Base-by-base conservation (phyloP, 176 grass and related monocot species). In the Chloris gayana region DNA sequence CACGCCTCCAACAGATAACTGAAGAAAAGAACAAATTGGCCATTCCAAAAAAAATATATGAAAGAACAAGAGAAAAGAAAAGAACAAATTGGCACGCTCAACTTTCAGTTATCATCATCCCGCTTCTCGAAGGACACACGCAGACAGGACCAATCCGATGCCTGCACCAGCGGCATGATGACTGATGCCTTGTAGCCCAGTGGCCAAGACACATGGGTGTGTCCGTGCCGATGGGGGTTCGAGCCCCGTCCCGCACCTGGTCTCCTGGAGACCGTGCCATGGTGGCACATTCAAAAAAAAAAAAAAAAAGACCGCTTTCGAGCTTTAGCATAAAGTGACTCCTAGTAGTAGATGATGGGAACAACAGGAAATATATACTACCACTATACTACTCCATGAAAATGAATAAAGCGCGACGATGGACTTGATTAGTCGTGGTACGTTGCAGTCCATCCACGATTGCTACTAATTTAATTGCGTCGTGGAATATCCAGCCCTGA, bases 1-100 rank as follows among this genome's bases (percentile, higher is more conserved):
- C 41, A 44, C 41, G 41, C 12, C 41, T 12, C 7, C 35, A 37
- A 37, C 35, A 37, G 35, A 37, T 37, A 37, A 13, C 41, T 13
- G 41, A 44, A 44, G 41, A 13, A 44, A 44, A 44, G 41, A 44
- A 44, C 41, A 44, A 44, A 44, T 42, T 42, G 41, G 41, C 9
- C 41, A 10, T 42, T 10, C 41, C 41, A 42, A 42, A 42, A 42
- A 5, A 42, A 11, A 42, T 4, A 39, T 14, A 15, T 2, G 19
- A 49, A 49, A 49, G 14, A 17, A 18, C 1, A 50, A 51, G 41
- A 44, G 41, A 44, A 44, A 44, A 44, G 41, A 44, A 44, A 77
- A 59, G 58, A 83, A 64, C 67, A 83, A 72, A 18, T 45, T 38
- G 54, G 17, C 69, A 24, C 64, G 29, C 27, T 78, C 35, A n/a